Evolutionary conservation across 495 filamentous ascomycete species (phyloP), one percentile per base, ranked within the genome.

Genomic region (Poronia punctata): DNA sequence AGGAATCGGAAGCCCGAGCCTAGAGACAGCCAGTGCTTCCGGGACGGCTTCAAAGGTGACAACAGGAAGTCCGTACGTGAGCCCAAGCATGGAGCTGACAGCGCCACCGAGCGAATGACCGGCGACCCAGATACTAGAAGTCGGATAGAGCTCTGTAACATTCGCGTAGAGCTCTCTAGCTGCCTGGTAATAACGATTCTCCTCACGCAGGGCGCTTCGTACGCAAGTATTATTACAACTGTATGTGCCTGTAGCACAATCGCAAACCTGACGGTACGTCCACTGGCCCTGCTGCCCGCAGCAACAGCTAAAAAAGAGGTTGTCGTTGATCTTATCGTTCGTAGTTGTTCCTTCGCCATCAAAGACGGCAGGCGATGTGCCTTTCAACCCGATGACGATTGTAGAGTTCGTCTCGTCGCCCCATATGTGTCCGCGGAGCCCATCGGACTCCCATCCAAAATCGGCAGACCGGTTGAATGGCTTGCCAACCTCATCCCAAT

Each of bases 251-350:
- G 77, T 83, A 50, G 84, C 83, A 59, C 92, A 98, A 54, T 95
- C 83, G 57, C 92, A 98, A 30, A 93, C 87, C 54, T 92, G 82
- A 38, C 80, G 78, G 83, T 87, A 95, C 16, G 87, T 75, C 64
- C 78, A 83, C 11, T 86, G 84, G 0, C 87, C 86, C 43, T 93
- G 86, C 65, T 96, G 86, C 8, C 79, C 92, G 65, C 92, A 98
- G 57, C 92, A 98, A 65, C 92, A 98, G 56, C 89, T 88, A 67
- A 95, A 95, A 58, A 90, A 93, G 7, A 98, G 75, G 55, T 98
- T 98, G 59, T 98, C 92, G 57, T 98, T 98, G 34, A 85, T 67
- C 61, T 98, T 98, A 64, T 98, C 92, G 54, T 95, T 96, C 4
- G 88, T 95, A 0, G 88, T 95, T 0, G 92, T 96, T 9, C 86